Evolutionary conservation across 805 yeast species (phyloP).

Genomic region (Torulaspora microellipsoides): DNA sequence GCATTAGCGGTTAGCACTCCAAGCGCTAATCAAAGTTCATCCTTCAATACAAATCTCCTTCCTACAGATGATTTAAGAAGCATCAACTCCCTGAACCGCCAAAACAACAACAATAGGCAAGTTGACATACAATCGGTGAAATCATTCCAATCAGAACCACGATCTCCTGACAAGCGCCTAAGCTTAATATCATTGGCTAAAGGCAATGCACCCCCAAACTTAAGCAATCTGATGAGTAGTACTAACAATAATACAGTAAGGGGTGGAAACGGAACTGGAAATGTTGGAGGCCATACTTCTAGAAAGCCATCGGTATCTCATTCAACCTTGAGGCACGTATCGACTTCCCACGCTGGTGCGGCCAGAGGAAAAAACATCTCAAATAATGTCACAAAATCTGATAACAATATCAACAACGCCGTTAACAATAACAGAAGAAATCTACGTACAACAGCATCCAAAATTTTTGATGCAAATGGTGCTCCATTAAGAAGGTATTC

Average conservation of each 20-base stretch:
- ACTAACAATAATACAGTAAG: neutral
- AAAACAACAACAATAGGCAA: slow-evolving; percentile 6
- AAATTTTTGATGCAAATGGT: slow-evolving; percentile 67
- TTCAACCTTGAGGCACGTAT: slow-evolving; percentile 16
- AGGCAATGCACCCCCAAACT: neutral
- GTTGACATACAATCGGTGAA: slow-evolving; percentile 25
- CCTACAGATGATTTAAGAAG: slow-evolving; percentile 22
- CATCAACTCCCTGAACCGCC: slow-evolving; percentile 15
- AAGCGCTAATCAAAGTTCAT: no score
- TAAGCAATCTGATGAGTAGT: neutral
- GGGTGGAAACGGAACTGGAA: neutral
- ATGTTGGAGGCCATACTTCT: slow-evolving; percentile 4
- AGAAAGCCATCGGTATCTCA: slow-evolving; percentile 18
- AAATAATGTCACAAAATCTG: slow-evolving; percentile 1
- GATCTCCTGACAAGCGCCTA: slow-evolving; percentile 29
- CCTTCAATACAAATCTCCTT: no score
- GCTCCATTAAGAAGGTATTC: slow-evolving; percentile 69
- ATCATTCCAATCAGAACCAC: slow-evolving; percentile 22
- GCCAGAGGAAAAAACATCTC: slow-evolving; percentile 6
- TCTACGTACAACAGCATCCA: slow-evolving; percentile 64
- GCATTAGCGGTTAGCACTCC: neutral
- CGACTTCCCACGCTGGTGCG: slow-evolving; percentile 8
- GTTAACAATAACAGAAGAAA: slow-evolving; percentile 28
- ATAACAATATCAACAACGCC: slow-evolving; percentile 1
- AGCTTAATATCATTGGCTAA: slow-evolving; percentile 21